Evolutionary conservation across 768 basidiomycete genomes (phyloP), one percentile per base, ranked within the genome.

Genomic region (Lactarius quietus): DNA sequence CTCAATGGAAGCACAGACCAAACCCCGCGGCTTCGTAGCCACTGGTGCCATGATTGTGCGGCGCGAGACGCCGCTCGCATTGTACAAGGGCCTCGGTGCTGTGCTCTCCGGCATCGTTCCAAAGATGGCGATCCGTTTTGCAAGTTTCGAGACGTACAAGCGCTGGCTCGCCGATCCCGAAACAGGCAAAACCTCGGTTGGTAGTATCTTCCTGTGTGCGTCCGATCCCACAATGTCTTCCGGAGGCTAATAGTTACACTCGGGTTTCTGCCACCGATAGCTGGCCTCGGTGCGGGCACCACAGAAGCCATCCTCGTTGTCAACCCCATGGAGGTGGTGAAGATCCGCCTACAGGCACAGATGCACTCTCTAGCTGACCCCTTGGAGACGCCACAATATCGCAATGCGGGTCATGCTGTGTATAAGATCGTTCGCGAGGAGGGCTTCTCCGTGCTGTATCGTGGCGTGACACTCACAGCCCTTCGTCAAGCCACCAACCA

Each of bases 71-170:
- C 93, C 94, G 0, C 83, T 98, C 43, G 97, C 97, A 3, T 78
- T 99, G 43, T 99, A 98, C 85, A 99, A 99, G 75, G 97, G 95
- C 68, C 85, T 99, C 41, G 97, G 97, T 26, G 97, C 97, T 10
- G 97, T 99, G 51, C 80, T 96, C 54, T 89, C 92, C 14, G 97
- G 97, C 14, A 99, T 99, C 75, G 93, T 98, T 9, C 97, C 97
- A 1, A 99, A 99, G 80, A 99, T 99, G 97, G 94, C 94, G 56
- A 98, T 95, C 73, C 90, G 97, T 39, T 99, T 98, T 75, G 95
- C 96, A 12, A 93, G 92, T 75, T 99, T 99, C 74, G 97, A 99
- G 79, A 82, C 87, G 53, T 99, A 99, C 83, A 95, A 96, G 76
- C 83, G 80, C 0, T 87, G 84, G 83, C 77, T 98, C 51, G 86